phyloP scores from a whole-genome alignment of 116 monocot genomes.

The Phalaenopsis hybrid region DNA sequence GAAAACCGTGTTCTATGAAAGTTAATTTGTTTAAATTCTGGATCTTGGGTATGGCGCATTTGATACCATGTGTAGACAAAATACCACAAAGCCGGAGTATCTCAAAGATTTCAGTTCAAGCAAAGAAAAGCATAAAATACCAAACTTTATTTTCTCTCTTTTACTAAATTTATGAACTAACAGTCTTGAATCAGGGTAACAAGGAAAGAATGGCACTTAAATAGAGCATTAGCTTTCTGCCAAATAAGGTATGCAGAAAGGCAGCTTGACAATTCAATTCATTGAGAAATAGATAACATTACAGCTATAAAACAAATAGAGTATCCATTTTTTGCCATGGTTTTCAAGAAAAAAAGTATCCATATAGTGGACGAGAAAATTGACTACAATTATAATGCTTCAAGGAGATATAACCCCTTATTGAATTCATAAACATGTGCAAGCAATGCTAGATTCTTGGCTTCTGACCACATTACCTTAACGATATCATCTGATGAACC shows the following conservation, averaged over 20 bases:
- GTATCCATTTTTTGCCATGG: neutral
- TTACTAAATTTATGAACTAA: neutral
- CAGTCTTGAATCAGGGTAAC: neutral
- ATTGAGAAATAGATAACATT: neutral
- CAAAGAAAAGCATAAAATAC: neutral
- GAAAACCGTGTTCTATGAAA: neutral
- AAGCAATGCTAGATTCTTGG: neutral
- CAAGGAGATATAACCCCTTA: neutral
- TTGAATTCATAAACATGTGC: neutral
- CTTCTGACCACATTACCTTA: conserved; percentile 20
- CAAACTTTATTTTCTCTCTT: too few species aligned
- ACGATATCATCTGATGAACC: conserved; percentile 44
- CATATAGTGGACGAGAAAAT: neutral
- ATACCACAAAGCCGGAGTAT: too few species aligned
- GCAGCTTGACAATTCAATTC: neutral
- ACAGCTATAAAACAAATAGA: neutral
- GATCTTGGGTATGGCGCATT: neutral
- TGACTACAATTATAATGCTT: neutral
- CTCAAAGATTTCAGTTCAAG: too few species aligned
- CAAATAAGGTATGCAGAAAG: too few species aligned
- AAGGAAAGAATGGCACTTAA: too few species aligned
- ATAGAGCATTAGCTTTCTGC: too few species aligned
- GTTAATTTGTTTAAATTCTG: neutral
- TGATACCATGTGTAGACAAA: neutral
- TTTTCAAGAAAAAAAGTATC: neutral